Percentiles rank a stretch among this genome's conserved stretches.
phyloP scores from a whole-genome alignment of 257 asterid genomes.

The Scutellaria barbata region DNA sequence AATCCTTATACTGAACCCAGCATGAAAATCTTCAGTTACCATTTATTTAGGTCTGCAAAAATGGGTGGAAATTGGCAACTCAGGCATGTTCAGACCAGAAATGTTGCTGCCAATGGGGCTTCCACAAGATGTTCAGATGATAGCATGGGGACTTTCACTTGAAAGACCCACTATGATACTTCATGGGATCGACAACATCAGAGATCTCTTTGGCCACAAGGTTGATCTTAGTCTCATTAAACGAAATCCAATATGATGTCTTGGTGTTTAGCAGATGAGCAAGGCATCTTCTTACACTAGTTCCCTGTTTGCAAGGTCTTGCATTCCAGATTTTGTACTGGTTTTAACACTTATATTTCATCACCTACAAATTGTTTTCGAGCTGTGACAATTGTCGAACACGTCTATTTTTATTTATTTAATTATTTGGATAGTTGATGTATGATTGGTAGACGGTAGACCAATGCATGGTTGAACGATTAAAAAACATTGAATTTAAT shows the following conservation, averaged over 20 bases:
- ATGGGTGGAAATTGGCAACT: constrained; percentile 99
- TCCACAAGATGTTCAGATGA: constrained; percentile 93
- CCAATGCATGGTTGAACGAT: too few species aligned
- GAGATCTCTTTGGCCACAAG: constrained; percentile 99
- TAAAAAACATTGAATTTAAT: too few species aligned
- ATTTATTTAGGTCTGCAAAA: constrained; percentile 60
- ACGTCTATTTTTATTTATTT: background rate
- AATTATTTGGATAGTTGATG: background rate
- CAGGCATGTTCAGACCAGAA: constrained; percentile 99
- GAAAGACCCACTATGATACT: constrained; percentile 99
- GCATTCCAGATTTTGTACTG: background rate
- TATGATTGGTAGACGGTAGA: background rate
- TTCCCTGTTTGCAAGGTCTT: background rate
- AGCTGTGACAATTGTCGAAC: too few species aligned
- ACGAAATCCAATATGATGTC: constrained; percentile 75
- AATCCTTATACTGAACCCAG: constrained; percentile 99
- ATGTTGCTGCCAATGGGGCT: constrained; percentile 98
- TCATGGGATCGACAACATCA: constrained; percentile 81
- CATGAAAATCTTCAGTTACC: constrained; percentile 91
- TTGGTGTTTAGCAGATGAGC: constrained; percentile 52
- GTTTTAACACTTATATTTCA: background rate
- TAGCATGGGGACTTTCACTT: constrained; percentile 99
- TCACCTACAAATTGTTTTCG: background rate
- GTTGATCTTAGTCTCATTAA: constrained; percentile 89
- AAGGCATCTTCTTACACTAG: background rate